phyloP scores from a whole-genome alignment of 1,139 yeast species.

The Blastobotrys apis region DNA sequence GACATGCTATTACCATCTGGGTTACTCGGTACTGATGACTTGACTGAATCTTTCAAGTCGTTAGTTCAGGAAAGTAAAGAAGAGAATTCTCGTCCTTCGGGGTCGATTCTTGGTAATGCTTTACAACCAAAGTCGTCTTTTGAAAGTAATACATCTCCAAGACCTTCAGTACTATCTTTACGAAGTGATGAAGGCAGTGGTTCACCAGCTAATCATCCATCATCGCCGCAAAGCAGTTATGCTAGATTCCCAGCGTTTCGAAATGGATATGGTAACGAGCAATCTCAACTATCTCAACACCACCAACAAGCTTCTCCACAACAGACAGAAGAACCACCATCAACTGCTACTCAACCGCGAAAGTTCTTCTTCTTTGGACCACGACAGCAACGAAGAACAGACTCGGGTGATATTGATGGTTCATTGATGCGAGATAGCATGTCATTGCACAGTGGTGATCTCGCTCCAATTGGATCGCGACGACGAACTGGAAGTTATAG shows the following conservation, averaged over 20 bases:
- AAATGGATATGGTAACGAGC: conserved; percentile 9
- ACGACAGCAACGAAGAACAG: neutral
- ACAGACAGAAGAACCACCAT: neutral
- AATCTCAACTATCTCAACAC: neutral
- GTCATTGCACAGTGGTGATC: conserved; percentile 14
- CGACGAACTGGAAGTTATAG: conserved; percentile 26
- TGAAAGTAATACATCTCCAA: conserved; percentile 20
- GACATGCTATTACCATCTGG: conserved; percentile 34
- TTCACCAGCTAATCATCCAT: conserved; percentile 17
- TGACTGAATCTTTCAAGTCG: conserved; percentile 25
- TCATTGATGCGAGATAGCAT: conserved; percentile 16
- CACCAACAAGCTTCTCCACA: conserved; percentile 5
- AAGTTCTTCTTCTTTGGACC: conserved; percentile 21
- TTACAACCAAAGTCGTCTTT: conserved; percentile 19
- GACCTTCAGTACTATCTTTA: conserved; percentile 17
- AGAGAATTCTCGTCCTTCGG: conserved; percentile 22
- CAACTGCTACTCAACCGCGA: conserved; percentile 2
- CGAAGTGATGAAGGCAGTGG: conserved; percentile 9
- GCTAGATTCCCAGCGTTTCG: conserved; percentile 16
- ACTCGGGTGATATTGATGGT: conserved; percentile 1
- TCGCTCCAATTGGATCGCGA: conserved; percentile 23
- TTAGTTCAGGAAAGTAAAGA: conserved; percentile 11
- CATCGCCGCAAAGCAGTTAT: conserved; percentile 21
- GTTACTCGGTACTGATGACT: conserved; percentile 31
- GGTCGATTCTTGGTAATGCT: conserved; percentile 23